phyloP scores from a whole-genome alignment of 805 yeast genomes.

The Schwanniomyces sp. region DNA sequence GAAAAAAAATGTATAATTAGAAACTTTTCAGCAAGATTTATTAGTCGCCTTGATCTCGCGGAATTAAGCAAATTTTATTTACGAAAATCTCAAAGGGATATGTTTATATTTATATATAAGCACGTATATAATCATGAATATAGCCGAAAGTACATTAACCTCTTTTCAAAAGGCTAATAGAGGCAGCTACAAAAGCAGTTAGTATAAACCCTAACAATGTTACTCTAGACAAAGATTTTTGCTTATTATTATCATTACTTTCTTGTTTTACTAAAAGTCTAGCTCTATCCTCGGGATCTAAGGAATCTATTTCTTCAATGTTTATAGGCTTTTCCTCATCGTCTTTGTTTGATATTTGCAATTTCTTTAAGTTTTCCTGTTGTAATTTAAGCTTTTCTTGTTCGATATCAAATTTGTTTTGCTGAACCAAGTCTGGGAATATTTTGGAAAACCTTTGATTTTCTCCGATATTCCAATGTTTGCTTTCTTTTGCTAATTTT shows the following conservation, averaged over 20 bases:
- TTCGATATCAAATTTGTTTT: slow-evolving; percentile 36
- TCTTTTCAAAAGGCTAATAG: slow-evolving; percentile 15
- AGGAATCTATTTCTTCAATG: slow-evolving; percentile 29
- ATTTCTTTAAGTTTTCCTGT: slow-evolving; percentile 5
- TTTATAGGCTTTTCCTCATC: slow-evolving; percentile 17
- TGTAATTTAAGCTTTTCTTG: slow-evolving; percentile 12
- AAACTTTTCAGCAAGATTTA: neutral
- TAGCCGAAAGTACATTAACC: slow-evolving; percentile 4
- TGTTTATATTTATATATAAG: neutral
- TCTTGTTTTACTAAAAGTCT: slow-evolving; percentile 25
- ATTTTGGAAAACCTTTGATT: slow-evolving; percentile 58
- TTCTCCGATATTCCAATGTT: slow-evolving; percentile 55
- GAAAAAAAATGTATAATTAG: neutral
- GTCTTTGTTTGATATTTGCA: neutral
- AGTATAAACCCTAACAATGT: slow-evolving; percentile 29
- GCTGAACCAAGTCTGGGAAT: slow-evolving; percentile 66
- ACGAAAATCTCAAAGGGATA: neutral
- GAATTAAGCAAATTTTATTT: neutral
- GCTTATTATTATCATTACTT: slow-evolving; percentile 7
- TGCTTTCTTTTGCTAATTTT: slow-evolving; percentile 58
- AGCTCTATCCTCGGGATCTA: slow-evolving; percentile 73
- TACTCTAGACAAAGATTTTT: slow-evolving; percentile 9
- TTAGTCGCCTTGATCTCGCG: slow-evolving; percentile 1
- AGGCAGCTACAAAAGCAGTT: slow-evolving; percentile 33
- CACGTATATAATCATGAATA: neutral